These are phyloP conservation scores for Starmerella sp. DNA, from an alignment of 805 yeast species.

Conservation along the genomic window DNA sequence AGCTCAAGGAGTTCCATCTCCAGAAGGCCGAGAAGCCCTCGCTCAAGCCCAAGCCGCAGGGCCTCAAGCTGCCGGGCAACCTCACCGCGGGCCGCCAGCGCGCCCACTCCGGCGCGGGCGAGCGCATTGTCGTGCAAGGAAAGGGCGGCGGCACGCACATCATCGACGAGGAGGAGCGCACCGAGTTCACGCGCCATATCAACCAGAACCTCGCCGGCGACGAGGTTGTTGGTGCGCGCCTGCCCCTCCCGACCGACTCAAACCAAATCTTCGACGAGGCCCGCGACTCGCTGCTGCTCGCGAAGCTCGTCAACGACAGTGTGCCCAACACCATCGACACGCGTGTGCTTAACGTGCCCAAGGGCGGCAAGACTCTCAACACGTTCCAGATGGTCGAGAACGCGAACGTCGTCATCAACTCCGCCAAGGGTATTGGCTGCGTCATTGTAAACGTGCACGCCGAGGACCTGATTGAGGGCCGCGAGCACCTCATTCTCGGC, in stretches of 20 bases:
- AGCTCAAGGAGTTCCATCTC: conserved; percentile 45
- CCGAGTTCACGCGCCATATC: conserved; percentile 92
- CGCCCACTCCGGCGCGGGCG: conserved; percentile 23
- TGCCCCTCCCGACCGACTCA: conserved; percentile 87
- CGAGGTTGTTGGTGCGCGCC: conserved; percentile 63
- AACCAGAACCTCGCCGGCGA: conserved; percentile 87
- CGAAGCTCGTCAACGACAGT: conserved; percentile 90
- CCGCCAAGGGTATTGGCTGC: conserved; percentile 98
- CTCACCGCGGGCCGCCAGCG: conserved; percentile 20
- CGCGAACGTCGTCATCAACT: conserved; percentile 93
- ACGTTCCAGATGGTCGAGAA: conserved; percentile 93
- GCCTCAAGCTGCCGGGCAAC: conserved; percentile 21
- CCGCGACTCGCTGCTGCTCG: conserved; percentile 84
- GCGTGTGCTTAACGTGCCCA: conserved; percentile 85
- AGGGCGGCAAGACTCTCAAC: conserved; percentile 67
- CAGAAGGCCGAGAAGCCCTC: conserved; percentile 11
- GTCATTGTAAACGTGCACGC: conserved; percentile 96
- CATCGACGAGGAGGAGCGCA: conserved; percentile 91
- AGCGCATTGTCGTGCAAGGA: conserved; percentile 70
- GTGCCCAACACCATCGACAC: conserved; percentile 98
- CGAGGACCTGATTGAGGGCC: conserved; percentile 93
- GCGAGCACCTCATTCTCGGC: conserved; percentile 89
- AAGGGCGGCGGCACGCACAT: conserved; percentile 92
- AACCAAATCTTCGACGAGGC: conserved; percentile 96
- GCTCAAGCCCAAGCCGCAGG: conserved; percentile 23